A percentile compares a stretch with the other conserved stretches of the same genome.
These are phyloP conservation scores for Trypethelium eluteriae DNA, from an alignment of 495 filamentous ascomycete species.

Conservation along the genomic window DNA sequence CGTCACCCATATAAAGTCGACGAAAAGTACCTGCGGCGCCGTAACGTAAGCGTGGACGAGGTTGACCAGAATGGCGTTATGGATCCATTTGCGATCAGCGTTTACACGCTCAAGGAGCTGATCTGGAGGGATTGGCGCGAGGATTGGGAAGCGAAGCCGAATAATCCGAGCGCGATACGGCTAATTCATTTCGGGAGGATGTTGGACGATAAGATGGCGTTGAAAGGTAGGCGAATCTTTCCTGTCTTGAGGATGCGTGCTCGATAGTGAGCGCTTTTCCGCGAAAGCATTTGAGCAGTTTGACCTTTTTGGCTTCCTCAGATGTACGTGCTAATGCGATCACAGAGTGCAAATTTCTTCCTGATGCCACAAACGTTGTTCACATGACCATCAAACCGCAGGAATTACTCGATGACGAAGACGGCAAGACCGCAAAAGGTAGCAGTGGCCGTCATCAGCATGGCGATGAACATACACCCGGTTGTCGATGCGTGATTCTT, in stretches of 20 bases:
- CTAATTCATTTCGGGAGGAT: slow-evolving; percentile 84
- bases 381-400: slow-evolving; percentile 91
- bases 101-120: slow-evolving; percentile 86
- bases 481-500: slow-evolving; percentile 75
- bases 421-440: slow-evolving; percentile 67
- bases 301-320: neutral
- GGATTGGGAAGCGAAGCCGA: slow-evolving; percentile 80
- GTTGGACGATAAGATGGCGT: slow-evolving; percentile 72
- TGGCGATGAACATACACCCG: slow-evolving; percentile 49
- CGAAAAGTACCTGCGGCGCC: slow-evolving; percentile 72
- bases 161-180: slow-evolving; percentile 74
- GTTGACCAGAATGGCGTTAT: slow-evolving; percentile 35
- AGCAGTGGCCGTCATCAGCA: slow-evolving; percentile 51
- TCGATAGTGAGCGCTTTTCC: too few species aligned
- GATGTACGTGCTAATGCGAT: too few species aligned
- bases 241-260: neutral
- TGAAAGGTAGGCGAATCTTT: slow-evolving; percentile 51
- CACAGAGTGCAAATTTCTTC: slow-evolving; percentile 44
- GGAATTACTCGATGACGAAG: slow-evolving; percentile 84
- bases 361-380: slow-evolving; percentile 66
- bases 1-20: slow-evolving; percentile 83
- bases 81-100: slow-evolving; percentile 80
- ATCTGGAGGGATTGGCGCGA: slow-evolving; percentile 84
- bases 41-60: slow-evolving; percentile 48
- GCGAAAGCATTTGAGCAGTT: neutral